Conservation (phyloP, 768 basidiomycete genomes). For the Trametes cingulata region DNA sequence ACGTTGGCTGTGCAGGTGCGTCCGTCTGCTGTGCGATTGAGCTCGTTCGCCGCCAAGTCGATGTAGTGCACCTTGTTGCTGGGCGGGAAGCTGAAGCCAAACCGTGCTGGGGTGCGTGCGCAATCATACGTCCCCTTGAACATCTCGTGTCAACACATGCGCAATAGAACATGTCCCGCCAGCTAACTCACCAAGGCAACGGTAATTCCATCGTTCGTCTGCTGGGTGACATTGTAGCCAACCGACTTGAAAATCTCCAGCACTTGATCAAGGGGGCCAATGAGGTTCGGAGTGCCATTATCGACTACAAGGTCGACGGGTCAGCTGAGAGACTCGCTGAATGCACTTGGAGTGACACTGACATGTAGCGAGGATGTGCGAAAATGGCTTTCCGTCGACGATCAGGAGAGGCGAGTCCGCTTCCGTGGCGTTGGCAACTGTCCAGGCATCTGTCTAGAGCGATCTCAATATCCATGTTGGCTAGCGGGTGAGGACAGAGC, state of each 20-base stretch:
- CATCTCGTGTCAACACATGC: too few relatives aligned
- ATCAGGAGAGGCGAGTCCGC: constrained; percentile 6
- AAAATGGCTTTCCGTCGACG: constrained; percentile 13
- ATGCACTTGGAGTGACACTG: background rate
- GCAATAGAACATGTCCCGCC: too few relatives aligned
- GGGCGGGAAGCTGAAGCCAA: constrained; percentile 21
- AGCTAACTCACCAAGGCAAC: constrained; percentile 9
- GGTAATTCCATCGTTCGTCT: constrained; percentile 7
- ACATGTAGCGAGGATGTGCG: constrained; percentile 13
- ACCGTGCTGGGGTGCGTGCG: constrained; percentile 10
- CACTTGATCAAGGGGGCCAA: constrained; percentile 8
- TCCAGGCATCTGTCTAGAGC: constrained; percentile 15
- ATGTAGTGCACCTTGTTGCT: constrained; percentile 19
- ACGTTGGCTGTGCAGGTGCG: constrained; percentile 18
- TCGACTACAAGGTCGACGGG: constrained; percentile 3
- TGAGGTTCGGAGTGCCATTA: constrained; percentile 17
- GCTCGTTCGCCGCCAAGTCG: constrained; percentile 15
- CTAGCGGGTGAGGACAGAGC: too few relatives aligned
- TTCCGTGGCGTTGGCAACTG: constrained; percentile 1
- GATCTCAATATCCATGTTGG: too few relatives aligned
- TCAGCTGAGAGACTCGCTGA: too few relatives aligned
- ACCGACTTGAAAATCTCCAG: constrained; percentile 1
- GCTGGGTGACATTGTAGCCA: constrained; percentile 17
- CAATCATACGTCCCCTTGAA: constrained; percentile 21
- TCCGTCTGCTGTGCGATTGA: constrained; percentile 19